Base-by-base conservation (phyloP, 1,139 yeast species). In the Yamadazyma songkhlaensis region DNA sequence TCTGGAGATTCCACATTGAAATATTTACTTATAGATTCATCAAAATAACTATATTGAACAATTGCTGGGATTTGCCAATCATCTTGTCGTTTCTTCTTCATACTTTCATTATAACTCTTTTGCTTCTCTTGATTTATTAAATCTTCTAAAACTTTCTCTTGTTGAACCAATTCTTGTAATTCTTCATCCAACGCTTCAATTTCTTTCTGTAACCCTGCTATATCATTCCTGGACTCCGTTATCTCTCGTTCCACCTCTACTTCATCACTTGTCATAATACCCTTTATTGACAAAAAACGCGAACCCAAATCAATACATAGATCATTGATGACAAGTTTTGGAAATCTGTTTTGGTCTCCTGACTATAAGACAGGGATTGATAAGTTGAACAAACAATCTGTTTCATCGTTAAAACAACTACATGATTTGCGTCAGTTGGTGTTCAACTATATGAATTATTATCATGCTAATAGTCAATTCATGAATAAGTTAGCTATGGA, bases 391-490 rank as follows among this genome's bases (percentile, higher is more conserved):
- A 42, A 46, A 3, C 75, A 70, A 44, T 55, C 64, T 20, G 42
- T 48, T 13, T 50, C 57, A 21, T 67, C 74, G 9, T 48, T 71
- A 23, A 51, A 53, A 21, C 77, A 71, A 49, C 50, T 69, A 8
- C 76, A 71, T 44, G 75, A 70, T 32, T 55, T 70, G 20, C 56
- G 74, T 20, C 62, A 57, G 39, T 55, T 71, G 45, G 67, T 69
- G 31, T 63, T 66, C 45, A 58, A 51, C 39, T 64, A 64, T 43
- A 62, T 70, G 62, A 64, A 57, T 42, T 64, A 64, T 48, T 60
- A 52, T 48, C 62, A 64, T 43, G 52, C 64, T 33, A 69, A 65
- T 44, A 60, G 74, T 35, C 72, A 62, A 40, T 56, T 46, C 36
- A 51, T 69, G 36, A 54, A 53, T 31, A 54, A 35, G 22, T 37